Evolutionary conservation across 371 early-diverging fungal genomes (phyloP).

Genomic region (Mucor irregularis): DNA sequence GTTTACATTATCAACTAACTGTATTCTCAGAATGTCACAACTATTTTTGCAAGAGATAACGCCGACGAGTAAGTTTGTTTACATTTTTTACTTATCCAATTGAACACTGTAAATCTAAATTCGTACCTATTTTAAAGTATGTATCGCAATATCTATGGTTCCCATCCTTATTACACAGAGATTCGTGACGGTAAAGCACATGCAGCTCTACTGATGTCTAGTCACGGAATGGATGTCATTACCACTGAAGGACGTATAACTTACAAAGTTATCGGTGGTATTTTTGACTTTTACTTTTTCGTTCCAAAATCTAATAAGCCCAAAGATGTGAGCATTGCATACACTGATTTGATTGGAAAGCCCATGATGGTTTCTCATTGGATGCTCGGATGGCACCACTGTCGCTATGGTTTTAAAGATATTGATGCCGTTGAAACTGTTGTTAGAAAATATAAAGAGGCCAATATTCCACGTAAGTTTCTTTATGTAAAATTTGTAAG

Average conservation of each 20-base stretch:
- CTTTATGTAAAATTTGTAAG: too few species aligned
- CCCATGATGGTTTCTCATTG: slow-evolving; percentile 58
- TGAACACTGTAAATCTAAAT: not conserved
- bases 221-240: slow-evolving; percentile 76
- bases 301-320: slow-evolving; percentile 48
- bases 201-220: slow-evolving; percentile 56
- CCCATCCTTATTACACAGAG: slow-evolving; percentile 73
- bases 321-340: slow-evolving; percentile 58
- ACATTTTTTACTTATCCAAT: slow-evolving; percentile 1
- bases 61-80: slow-evolving; percentile 42
- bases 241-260: slow-evolving; percentile 50
- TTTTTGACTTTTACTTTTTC: slow-evolving; percentile 65
- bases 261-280: slow-evolving; percentile 68
- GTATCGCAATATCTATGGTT: slow-evolving; percentile 67
- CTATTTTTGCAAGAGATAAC: slow-evolving; percentile 63
- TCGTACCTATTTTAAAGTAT: slow-evolving; percentile 7
- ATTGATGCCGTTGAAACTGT: slow-evolving; percentile 57
- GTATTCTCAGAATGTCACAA: slow-evolving; percentile 29
- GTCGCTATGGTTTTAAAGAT: slow-evolving; percentile 67
- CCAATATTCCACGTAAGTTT: slow-evolving; percentile 30
- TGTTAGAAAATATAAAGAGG: slow-evolving; percentile 43
- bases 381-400: slow-evolving; percentile 70
- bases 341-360: slow-evolving; percentile 67
- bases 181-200: slow-evolving; percentile 54
- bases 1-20: not conserved